Evolutionary conservation across 306 rosid genomes (phyloP).

Genomic region (Cucumis cinereus): DNA sequence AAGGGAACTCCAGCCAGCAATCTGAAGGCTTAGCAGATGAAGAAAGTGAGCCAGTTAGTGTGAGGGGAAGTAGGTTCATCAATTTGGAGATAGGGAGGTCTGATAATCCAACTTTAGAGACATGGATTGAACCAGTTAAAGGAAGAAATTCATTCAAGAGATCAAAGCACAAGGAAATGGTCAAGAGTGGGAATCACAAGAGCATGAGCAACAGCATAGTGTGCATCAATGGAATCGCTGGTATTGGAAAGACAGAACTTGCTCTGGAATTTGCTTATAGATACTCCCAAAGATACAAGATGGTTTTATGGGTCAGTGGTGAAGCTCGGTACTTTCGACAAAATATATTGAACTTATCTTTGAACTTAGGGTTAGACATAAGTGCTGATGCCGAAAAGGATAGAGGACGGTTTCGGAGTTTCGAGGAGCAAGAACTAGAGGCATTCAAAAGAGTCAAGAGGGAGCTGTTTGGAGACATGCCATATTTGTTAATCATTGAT

Average conservation of each 20-base stretch:
- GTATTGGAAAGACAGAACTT: slow-evolving; percentile 77
- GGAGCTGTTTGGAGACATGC: slow-evolving; percentile 68
- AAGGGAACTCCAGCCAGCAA: slow-evolving; percentile 51
- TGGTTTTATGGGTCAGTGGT: slow-evolving; percentile 88
- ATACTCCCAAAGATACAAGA: slow-evolving; percentile 59
- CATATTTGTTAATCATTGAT: slow-evolving; percentile 69
- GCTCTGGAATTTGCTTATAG: slow-evolving; percentile 67
- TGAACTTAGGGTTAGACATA: slow-evolving; percentile 55
- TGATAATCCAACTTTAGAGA: slow-evolving; percentile 51
- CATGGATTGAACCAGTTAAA: slow-evolving; percentile 53
- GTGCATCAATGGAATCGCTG: slow-evolving; percentile 69
- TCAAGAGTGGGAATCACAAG: slow-evolving; percentile 48
- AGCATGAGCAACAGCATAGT: slow-evolving; percentile 44
- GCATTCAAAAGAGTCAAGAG: slow-evolving; percentile 79
- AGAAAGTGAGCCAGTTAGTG: slow-evolving; percentile 38
- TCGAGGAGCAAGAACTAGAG: slow-evolving; percentile 82
- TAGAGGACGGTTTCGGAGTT: slow-evolving; percentile 61
- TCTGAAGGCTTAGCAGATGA: slow-evolving; percentile 83
- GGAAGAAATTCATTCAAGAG: slow-evolving; percentile 45
- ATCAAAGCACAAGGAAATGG: slow-evolving; percentile 41
- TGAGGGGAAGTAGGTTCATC: slow-evolving; percentile 53
- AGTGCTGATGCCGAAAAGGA: slow-evolving; percentile 68
- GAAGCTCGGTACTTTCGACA: slow-evolving; percentile 70
- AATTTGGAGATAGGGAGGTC: slow-evolving; percentile 54
- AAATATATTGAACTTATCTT: slow-evolving; percentile 60